A percentile compares a stretch with the other conserved stretches of the same genome.
Evolutionary conservation across 192 early-diverging fungal species (phyloP).

Genomic region (Umbelopsis ramanniana): DNA sequence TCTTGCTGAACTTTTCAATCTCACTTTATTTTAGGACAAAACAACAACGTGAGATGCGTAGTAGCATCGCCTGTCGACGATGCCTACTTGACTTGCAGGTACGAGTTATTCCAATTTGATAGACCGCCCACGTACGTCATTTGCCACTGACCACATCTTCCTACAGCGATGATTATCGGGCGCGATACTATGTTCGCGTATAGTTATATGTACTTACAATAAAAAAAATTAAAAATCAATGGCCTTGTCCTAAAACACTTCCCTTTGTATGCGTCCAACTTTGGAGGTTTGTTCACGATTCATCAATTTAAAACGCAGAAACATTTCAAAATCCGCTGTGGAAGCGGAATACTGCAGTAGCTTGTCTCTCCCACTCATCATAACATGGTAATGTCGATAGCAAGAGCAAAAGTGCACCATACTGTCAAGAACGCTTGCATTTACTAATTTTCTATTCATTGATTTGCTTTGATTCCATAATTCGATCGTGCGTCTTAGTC

Average conservation of each 20-base stretch:
- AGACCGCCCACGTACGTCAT: not conserved
- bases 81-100: constrained; percentile 64
- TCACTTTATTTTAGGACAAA: constrained; percentile 45
- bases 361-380: constrained; percentile 7
- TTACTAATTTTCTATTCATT: not conserved
- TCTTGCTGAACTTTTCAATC: not conserved
- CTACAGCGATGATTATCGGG: constrained; percentile 41
- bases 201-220: not conserved
- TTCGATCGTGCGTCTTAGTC: not conserved
- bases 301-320: not conserved
- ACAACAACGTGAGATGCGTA: constrained; percentile 58
- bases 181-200: constrained; percentile 32
- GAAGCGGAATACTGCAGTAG: not conserved
- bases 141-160: not conserved
- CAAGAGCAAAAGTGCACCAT: not conserved
- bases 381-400: constrained; percentile 2
- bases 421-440: not conserved
- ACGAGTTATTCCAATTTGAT: not conserved
- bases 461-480: not conserved
- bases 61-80: constrained; percentile 65
- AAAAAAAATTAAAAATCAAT: not conserved
- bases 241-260: not conserved
- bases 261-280: too few relatives aligned
- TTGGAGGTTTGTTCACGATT: too few relatives aligned
- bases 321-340: constrained; percentile 13